phyloP scores from a whole-genome alignment of 2,329 filamentous ascomycete genomes.

The Sclerotinia trifoliorum region DNA sequence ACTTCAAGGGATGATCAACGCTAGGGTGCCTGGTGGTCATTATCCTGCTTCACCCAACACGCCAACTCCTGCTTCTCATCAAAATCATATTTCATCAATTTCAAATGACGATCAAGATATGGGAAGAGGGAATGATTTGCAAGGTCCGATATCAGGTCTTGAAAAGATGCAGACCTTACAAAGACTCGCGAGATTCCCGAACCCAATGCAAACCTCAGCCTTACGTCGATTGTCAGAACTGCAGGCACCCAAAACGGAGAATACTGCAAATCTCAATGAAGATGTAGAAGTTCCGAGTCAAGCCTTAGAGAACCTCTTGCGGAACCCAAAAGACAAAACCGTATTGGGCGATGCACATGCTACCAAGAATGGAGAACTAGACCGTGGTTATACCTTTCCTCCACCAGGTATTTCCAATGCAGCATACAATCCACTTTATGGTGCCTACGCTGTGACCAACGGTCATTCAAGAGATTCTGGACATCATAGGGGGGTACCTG shows the following conservation, averaged over 20 bases:
- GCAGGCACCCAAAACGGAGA: slow-evolving; percentile 26
- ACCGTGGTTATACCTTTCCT: slow-evolving; percentile 34
- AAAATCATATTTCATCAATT: slow-evolving; percentile 2
- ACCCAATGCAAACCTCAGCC: slow-evolving; percentile 35
- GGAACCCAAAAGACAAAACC: background rate
- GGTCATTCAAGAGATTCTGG: slow-evolving; percentile 6
- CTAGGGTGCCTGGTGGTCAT: background rate
- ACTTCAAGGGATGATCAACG: slow-evolving; percentile 21
- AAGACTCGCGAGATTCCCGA: slow-evolving; percentile 36
- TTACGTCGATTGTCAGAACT: slow-evolving; percentile 34
- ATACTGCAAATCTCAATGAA: background rate
- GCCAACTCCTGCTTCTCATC: slow-evolving; percentile 5
- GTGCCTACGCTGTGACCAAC: slow-evolving; percentile 18
- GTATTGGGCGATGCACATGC: background rate
- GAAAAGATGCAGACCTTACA: slow-evolving; percentile 40
- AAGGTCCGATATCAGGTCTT: slow-evolving; percentile 28
- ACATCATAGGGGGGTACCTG: slow-evolving; percentile 24
- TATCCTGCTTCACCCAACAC: slow-evolving; percentile 11
- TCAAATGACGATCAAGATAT: slow-evolving; percentile 22
- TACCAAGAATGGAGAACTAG: slow-evolving; percentile 26
- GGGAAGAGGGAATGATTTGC: slow-evolving; percentile 1
- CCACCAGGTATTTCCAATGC: slow-evolving; percentile 26
- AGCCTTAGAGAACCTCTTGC: slow-evolving; percentile 13
- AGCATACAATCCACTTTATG: slow-evolving; percentile 30
- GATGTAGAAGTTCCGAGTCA: background rate